Base-by-base conservation (phyloP, 768 basidiomycete genomes). In the Multifurca ochricompacta region DNA sequence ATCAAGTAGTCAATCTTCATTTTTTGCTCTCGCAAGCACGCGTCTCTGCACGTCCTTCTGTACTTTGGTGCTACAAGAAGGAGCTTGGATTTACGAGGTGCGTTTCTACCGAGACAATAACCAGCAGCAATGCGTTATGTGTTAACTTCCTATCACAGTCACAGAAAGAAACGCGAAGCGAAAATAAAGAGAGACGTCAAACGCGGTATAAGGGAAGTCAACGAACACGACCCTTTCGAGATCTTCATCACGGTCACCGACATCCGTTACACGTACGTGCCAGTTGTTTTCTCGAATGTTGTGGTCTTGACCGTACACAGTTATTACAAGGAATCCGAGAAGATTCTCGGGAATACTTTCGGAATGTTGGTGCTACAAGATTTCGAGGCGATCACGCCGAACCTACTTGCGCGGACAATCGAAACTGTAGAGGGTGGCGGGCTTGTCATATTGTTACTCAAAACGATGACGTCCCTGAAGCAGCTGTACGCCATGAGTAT, bases 21-120 rank as follows among this genome's bases (percentile, higher is more conserved):
- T 98, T 89, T 69, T 68, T 99, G 42, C 80, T 99, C 16, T 92
- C 92, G 0, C 94, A 97, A 73, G 87, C 88, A 13, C 79, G 87
- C 50, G 83, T 92, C 2, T 92, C 90, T 19, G 87, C 91, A 4
- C 77, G 92, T 14, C 92, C 92, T 2, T 90, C 87, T 6, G 93
- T 96, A 1, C 71, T 98, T 57, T 99, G 96, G 96, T 96, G 93
- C 63, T 99, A 99, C 77, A 98, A 96, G 73, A 98, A 97, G 67
- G 94, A 98, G 35, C 76, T 99, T 0, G 95, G 94, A 0, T 99
- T 99, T 65, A 93, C 92, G 8, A 93, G 81, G 90, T 87, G 62
- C 60, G 82, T 73, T n/a, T 27, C 23, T 11, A 9, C 3, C 30
- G 9, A 30, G 18, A 9, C 48, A 16, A 8, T 34, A 7, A 8